phyloP scores from a whole-genome alignment of 2,329 filamentous ascomycete genomes.

The Penicillium sp. region DNA sequence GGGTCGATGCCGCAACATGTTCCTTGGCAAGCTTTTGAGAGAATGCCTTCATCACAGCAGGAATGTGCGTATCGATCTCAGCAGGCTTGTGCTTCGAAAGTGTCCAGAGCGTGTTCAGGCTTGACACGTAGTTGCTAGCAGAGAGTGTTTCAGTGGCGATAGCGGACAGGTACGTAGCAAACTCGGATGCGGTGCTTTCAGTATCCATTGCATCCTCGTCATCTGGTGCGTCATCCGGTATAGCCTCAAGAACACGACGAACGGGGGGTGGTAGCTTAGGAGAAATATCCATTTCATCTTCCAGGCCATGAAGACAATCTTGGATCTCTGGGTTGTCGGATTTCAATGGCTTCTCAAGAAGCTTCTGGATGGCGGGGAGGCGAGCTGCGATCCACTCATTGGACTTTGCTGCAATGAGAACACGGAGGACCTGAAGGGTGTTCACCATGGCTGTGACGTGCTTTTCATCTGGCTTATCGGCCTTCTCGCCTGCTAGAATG shows the following conservation, averaged over 20 bases:
- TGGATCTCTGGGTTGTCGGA: conserved; percentile 91
- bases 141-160: conserved; percentile 85
- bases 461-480: conserved; percentile 77
- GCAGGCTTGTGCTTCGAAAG: conserved; percentile 80
- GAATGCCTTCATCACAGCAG: conserved; percentile 86
- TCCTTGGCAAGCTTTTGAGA: conserved; percentile 90
- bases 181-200: conserved; percentile 75
- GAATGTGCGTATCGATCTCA: conserved; percentile 86
- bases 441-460: conserved; percentile 89
- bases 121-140: conserved; percentile 76
- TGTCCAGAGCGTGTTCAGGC: conserved; percentile 92
- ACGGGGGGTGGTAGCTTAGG: conserved; percentile 73
- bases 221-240: conserved; percentile 77
- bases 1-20: conserved; percentile 74
- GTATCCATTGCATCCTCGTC: conserved; percentile 81
- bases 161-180: conserved; percentile 79
- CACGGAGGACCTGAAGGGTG: conserved; percentile 84
- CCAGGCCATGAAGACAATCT: conserved; percentile 78
- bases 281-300: conserved; percentile 67
- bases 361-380: conserved; percentile 74
- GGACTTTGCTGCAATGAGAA: conserved; percentile 81
- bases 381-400: conserved; percentile 88
- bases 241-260: conserved; percentile 79
- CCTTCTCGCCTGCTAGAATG: conserved; percentile 79
- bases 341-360: conserved; percentile 84